phyloP scores from a whole-genome alignment of 1,139 yeast genomes.

The Suhomyces coccinellae region DNA sequence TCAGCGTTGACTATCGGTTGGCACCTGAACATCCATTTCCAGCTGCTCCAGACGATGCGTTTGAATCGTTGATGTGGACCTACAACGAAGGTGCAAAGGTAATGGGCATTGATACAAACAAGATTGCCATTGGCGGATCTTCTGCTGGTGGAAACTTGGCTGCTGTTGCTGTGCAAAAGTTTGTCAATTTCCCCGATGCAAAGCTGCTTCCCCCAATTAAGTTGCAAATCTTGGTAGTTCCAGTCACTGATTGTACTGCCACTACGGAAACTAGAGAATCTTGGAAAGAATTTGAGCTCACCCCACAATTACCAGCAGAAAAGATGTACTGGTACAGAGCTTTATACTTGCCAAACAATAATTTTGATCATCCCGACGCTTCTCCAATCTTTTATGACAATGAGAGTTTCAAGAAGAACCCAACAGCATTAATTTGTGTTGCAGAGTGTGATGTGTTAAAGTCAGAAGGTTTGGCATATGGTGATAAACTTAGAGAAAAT shows the following conservation, averaged over 20 bases:
- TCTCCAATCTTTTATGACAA: slow-evolving; percentile 46
- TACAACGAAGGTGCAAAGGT: slow-evolving; percentile 17
- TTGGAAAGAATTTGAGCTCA: slow-evolving; percentile 42
- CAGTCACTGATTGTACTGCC: slow-evolving; percentile 52
- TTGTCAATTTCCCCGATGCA: slow-evolving; percentile 26
- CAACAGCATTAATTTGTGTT: slow-evolving; percentile 45
- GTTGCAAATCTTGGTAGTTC: slow-evolving; percentile 47
- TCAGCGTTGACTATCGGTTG: slow-evolving; percentile 38
- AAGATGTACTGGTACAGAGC: slow-evolving; percentile 52
- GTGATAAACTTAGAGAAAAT: slow-evolving; percentile 37
- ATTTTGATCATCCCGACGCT: slow-evolving; percentile 38
- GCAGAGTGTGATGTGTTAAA: slow-evolving; percentile 50
- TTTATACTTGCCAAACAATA: slow-evolving; percentile 42
- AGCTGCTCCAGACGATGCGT: slow-evolving; percentile 49
- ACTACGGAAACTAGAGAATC: slow-evolving; percentile 37
- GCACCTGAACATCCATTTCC: slow-evolving; percentile 53
- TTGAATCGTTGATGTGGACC: slow-evolving; percentile 30
- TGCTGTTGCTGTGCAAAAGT: slow-evolving; percentile 43
- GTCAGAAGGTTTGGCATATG: slow-evolving; percentile 46
- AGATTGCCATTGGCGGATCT: slow-evolving; percentile 47
- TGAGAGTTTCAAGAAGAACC: slow-evolving; percentile 38
- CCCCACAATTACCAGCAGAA: slow-evolving; percentile 49
- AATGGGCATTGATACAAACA: slow-evolving; percentile 31
- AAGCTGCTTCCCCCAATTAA: slow-evolving; percentile 35
- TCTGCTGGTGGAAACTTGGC: slow-evolving; percentile 53